Evolutionary conservation across 2,329 filamentous ascomycete species (phyloP), one percentile per base, ranked within the genome.

Genomic region (Aspergillus sp.): DNA sequence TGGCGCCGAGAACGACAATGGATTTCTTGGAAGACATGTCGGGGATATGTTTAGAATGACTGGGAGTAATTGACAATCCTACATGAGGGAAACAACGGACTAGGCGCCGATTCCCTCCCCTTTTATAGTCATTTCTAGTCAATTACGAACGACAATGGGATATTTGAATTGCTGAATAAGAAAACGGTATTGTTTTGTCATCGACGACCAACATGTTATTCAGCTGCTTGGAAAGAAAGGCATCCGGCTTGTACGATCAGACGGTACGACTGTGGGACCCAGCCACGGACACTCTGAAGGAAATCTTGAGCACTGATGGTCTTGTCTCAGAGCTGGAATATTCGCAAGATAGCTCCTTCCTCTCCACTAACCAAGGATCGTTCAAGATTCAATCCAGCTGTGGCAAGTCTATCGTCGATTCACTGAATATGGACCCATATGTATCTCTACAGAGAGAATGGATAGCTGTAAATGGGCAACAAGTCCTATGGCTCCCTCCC

Each of bases 1-100:
- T 71, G 20, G 66, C 61, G n/a, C 69, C 68, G 17, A 71, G 47
- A 29, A 72, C 50, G n/a, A 65, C 63, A 29, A 70, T 60, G 44
- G 68, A 47, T 53, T 68, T 68, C 21, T 23, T 23, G 10, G 45
- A 23, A 11, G 54, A 36, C 54, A 56, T 56, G 20, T 34, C 43
- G 13, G 3, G 4, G 21, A 23, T 23, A 6, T 23, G 21, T 23
- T 23, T 23, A 23, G 21, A 23, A 23, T 23, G 21, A 23, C 21
- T 23, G 21, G 21, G 21, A 23, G 21, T 23, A 23, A 23, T 6
- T 23, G 21, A 23, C 21, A 23, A 23, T 23, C 21, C 21, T 23
- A 6, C 3, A 23, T 23, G 21, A 23, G 21, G 21, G 21, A 23
- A 23, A 23, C 21, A 23, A 23, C 21, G 21, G 21, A 23, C 21